Evolutionary conservation across 306 rosid species (phyloP).

Genomic region (Ziziphus jujuba): DNA sequence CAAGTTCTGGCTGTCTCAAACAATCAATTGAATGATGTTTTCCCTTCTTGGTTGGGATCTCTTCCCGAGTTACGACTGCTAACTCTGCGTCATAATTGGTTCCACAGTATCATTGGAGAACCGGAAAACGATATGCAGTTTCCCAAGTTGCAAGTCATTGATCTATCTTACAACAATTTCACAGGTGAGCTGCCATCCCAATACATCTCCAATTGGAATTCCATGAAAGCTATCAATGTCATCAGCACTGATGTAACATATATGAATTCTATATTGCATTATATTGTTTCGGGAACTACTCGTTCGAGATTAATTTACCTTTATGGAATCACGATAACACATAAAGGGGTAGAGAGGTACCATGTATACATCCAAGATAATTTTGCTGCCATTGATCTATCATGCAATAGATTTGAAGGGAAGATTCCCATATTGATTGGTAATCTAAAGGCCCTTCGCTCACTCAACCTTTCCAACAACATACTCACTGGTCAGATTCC

Average conservation of each 20-base stretch:
- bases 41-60: constrained; percentile 38
- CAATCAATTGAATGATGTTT: constrained; percentile 19
- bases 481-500: too few relatives aligned
- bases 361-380: too few relatives aligned
- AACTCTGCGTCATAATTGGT: constrained; percentile 6
- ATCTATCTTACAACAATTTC: constrained; percentile 13
- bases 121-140: background rate
- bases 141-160: constrained; percentile 9
- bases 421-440: too few relatives aligned
- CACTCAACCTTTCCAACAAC: too few relatives aligned
- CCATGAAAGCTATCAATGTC: background rate
- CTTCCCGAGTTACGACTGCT: constrained; percentile 14
- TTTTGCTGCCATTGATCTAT: too few relatives aligned
- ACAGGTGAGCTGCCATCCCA: background rate
- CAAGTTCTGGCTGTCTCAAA: background rate
- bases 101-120: constrained; percentile 10
- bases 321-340: background rate
- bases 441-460: too few relatives aligned
- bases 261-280: background rate
- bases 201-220: background rate
- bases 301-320: background rate
- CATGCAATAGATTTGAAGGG: too few relatives aligned
- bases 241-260: background rate
- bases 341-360: too few relatives aligned
- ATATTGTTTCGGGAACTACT: background rate